These are phyloP conservation scores for Apiospora kogelbergensis DNA, from an alignment of 2,329 filamentous ascomycete genomes.

Conservation along the genomic window DNA sequence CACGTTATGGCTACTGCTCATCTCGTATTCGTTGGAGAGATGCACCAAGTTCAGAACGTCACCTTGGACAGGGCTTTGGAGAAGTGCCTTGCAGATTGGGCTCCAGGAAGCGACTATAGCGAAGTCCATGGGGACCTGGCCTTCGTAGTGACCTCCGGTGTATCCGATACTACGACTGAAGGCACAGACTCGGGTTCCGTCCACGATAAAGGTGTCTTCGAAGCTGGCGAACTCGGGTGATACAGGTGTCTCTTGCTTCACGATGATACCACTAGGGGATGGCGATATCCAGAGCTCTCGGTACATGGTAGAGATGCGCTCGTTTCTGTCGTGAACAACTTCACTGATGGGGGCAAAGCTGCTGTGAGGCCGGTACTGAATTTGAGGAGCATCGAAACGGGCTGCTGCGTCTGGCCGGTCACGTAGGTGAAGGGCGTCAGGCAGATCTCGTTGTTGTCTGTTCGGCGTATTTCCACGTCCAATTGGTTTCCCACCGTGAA, in stretches of 20 bases:
- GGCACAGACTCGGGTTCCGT: conserved; percentile 87
- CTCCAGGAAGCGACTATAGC: conserved; percentile 95
- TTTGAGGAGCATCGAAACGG: conserved; percentile 75
- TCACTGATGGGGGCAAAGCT: conserved; percentile 94
- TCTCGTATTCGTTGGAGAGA: conserved; percentile 88
- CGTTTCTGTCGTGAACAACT: conserved; percentile 89
- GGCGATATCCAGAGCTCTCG: conserved; percentile 73
- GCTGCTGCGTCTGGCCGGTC: conserved; percentile 74
- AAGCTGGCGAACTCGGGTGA: conserved; percentile 78
- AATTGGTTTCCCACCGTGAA: conserved; percentile 37
- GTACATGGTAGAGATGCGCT: conserved; percentile 98
- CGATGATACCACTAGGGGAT: background rate
- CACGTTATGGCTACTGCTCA: conserved; percentile 85
- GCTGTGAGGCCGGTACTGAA: conserved; percentile 90
- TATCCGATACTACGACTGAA: conserved; percentile 96
- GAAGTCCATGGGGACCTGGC: conserved; percentile 96
- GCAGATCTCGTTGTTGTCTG: conserved; percentile 67
- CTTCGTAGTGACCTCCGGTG: conserved; percentile 88
- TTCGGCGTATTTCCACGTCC: conserved; percentile 76
- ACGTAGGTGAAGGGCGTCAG: conserved; percentile 89
- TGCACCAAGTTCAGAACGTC: conserved; percentile 93
- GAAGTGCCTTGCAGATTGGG: conserved; percentile 98
- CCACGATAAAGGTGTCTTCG: conserved; percentile 81
- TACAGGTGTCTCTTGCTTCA: conserved; percentile 74
- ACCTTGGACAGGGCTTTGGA: conserved; percentile 90